These are phyloP conservation scores for Ceratobasidium sp. DNA, from an alignment of 1,284 basidiomycete species.

Conservation along the genomic window DNA sequence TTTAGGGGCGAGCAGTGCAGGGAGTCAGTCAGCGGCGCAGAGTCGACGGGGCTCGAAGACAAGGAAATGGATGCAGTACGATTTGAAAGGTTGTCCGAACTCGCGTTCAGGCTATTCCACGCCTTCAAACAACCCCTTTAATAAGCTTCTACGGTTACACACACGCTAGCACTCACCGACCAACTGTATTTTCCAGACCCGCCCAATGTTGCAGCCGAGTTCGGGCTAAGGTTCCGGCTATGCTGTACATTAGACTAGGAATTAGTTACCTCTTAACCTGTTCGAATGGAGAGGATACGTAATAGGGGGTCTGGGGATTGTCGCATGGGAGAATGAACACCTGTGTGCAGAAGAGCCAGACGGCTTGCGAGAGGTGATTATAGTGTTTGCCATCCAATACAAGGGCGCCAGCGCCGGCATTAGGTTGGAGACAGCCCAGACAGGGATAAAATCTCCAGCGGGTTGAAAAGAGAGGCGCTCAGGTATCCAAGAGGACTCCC, in stretches of 20 bases:
- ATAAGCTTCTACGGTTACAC: slow-evolving; percentile 36
- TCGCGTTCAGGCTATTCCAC: slow-evolving; percentile 65
- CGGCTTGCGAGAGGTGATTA: slow-evolving; percentile 70
- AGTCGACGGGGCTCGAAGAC: too few species aligned
- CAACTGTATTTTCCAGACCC: slow-evolving; percentile 61
- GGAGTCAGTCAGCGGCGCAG: slow-evolving; percentile 56
- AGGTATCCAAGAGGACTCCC: slow-evolving; percentile 15
- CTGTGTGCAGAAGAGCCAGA: slow-evolving; percentile 72
- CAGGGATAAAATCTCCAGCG: too few species aligned
- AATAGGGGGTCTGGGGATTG: slow-evolving; percentile 39
- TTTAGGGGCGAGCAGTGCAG: slow-evolving; percentile 29
- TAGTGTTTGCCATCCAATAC: slow-evolving; percentile 66
- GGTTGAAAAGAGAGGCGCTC: not conserved
- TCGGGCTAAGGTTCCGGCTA: slow-evolving; percentile 33
- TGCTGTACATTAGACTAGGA: slow-evolving; percentile 24
- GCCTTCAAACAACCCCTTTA: slow-evolving; percentile 60
- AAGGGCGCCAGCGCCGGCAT: slow-evolving; percentile 37
- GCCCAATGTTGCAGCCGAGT: not conserved
- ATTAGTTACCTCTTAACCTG: not conserved
- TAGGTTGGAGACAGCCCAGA: too few species aligned
- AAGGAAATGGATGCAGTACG: too few species aligned
- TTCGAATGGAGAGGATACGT: slow-evolving; percentile 7
- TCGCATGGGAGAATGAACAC: slow-evolving; percentile 57
- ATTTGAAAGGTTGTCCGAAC: too few species aligned
- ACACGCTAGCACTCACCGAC: slow-evolving; percentile 67